phyloP scores from a whole-genome alignment of 176 grass and related monocot species.

The Zea luxurians region DNA sequence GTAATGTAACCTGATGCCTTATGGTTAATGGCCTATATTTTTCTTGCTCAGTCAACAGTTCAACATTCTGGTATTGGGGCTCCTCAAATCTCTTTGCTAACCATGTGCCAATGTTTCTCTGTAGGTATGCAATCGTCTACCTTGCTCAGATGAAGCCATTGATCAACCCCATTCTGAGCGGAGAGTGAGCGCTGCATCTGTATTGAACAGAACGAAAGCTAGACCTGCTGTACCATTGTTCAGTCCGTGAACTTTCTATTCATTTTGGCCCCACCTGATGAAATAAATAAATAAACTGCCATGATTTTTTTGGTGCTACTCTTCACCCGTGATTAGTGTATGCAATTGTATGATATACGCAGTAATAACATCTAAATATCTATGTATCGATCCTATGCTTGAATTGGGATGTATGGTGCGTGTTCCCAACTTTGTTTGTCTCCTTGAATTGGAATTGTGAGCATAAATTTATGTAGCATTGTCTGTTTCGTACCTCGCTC shows the following conservation, averaged over 20 bases:
- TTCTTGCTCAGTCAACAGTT: not conserved
- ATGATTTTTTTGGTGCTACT: constrained; percentile 42
- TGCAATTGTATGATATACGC: constrained; percentile 48
- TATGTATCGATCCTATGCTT: not conserved
- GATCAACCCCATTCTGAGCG: constrained; percentile 91
- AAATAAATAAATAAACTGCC: constrained; percentile 38
- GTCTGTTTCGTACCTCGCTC: not conserved
- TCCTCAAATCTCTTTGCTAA: not conserved
- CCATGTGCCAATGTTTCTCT: not conserved
- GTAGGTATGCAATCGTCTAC: constrained; percentile 96
- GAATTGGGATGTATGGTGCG: not conserved
- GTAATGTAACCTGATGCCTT: not conserved
- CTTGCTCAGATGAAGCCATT: constrained; percentile 93
- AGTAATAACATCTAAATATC: constrained; percentile 19
- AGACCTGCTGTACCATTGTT: constrained; percentile 34
- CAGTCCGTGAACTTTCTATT: constrained; percentile 44
- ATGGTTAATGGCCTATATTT: not conserved
- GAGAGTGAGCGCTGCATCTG: constrained; percentile 53
- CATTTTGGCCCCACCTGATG: constrained; percentile 30
- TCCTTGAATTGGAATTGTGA: not conserved
- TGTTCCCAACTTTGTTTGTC: not conserved
- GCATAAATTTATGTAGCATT: not conserved
- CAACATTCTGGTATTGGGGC: not conserved
- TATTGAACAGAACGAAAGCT: constrained; percentile 1
- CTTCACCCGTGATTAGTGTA: constrained; percentile 54